A percentile compares a stretch with the other conserved stretches of the same genome.
Conservation (phyloP, 2,329 filamentous ascomycete genomes). For the Neoascochyta sp. region DNA sequence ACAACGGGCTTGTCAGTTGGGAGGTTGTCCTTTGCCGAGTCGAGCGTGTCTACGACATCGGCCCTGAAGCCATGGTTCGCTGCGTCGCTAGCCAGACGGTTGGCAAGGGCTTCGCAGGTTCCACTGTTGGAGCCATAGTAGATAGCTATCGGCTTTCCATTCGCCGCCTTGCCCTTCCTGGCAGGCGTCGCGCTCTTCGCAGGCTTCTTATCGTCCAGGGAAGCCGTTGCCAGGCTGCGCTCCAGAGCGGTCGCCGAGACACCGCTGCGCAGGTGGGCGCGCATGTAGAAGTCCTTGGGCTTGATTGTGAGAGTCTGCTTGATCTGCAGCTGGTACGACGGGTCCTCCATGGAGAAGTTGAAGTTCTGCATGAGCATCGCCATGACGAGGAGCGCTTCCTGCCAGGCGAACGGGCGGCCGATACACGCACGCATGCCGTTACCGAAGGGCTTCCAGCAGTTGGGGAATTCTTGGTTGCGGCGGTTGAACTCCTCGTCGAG, state of each 20-base stretch:
- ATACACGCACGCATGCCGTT: constrained; percentile 54
- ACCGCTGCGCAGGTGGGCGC: constrained; percentile 31
- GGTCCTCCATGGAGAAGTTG: constrained; percentile 43
- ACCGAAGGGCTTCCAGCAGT: constrained; percentile 53
- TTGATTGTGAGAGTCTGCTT: constrained; percentile 48
- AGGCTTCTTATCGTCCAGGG: constrained; percentile 14
- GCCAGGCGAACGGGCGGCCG: constrained; percentile 54
- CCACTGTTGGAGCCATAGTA: constrained; percentile 43
- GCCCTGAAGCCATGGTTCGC: constrained; percentile 37
- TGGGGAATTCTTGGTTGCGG: constrained; percentile 38
- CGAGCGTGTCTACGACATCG: constrained; percentile 34
- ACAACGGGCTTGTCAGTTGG: constrained; percentile 37
- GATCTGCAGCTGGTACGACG: constrained; percentile 43
- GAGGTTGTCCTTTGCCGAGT: constrained; percentile 33
- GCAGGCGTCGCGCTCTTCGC: constrained; percentile 6
- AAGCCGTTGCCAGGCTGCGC: constrained; percentile 20
- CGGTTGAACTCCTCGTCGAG: constrained; percentile 42
- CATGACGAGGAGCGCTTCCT: constrained; percentile 48
- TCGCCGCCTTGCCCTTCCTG: constrained; percentile 10
- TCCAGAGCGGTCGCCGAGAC: constrained; percentile 33
- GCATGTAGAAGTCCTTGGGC: constrained; percentile 41
- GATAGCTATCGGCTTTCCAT: constrained; percentile 34
- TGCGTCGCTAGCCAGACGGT: constrained; percentile 36
- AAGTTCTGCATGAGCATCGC: constrained; percentile 47
- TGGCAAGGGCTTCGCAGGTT: constrained; percentile 43